Conservation (phyloP, 2,329 filamentous ascomycete species). For the Cladophialophora chaetospira region DNA sequence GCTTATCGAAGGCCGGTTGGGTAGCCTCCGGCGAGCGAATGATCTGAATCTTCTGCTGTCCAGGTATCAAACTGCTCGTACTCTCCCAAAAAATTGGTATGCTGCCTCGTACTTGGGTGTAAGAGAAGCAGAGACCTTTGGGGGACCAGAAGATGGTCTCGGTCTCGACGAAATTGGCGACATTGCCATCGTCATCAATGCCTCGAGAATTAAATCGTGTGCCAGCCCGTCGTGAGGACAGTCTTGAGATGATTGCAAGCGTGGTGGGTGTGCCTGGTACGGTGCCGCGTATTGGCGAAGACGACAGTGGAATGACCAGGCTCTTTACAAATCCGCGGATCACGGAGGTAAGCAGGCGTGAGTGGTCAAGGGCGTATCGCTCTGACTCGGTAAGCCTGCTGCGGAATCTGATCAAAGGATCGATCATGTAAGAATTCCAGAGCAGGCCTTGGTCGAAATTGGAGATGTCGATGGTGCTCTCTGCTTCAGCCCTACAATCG, state of each 20-base stretch:
- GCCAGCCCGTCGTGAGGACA: constrained; percentile 87
- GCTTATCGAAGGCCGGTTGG: constrained; percentile 91
- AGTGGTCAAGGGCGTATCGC: constrained; percentile 77
- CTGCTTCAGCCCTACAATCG: constrained; percentile 66
- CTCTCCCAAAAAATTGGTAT: constrained; percentile 99
- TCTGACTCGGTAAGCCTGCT: constrained; percentile 75
- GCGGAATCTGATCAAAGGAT: constrained; percentile 85
- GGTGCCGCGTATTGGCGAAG: constrained; percentile 67
- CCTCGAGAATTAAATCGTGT: constrained; percentile 96
- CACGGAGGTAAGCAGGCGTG: constrained; percentile 85
- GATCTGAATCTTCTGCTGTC: constrained; percentile 90
- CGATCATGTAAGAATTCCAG: constrained; percentile 99
- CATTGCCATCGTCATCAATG: constrained; percentile 95
- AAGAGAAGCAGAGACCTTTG: constrained; percentile 79
- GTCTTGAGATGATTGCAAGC: constrained; percentile 84
- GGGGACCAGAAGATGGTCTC: constrained; percentile 91
- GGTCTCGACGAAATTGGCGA: constrained; percentile 98
- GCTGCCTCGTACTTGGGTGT: constrained; percentile 87
- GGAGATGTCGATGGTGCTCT: constrained; percentile 81
- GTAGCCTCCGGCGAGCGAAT: constrained; percentile 87
- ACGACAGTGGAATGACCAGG: constrained; percentile 75
- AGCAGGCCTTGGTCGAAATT: constrained; percentile 90
- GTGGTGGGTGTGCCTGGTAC: constrained; percentile 75
- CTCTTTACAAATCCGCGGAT: constrained; percentile 91
- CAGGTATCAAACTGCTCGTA: constrained; percentile 79